phyloP scores from a whole-genome alignment of 805 yeast species.

The Hagleromyces aurorensis region DNA sequence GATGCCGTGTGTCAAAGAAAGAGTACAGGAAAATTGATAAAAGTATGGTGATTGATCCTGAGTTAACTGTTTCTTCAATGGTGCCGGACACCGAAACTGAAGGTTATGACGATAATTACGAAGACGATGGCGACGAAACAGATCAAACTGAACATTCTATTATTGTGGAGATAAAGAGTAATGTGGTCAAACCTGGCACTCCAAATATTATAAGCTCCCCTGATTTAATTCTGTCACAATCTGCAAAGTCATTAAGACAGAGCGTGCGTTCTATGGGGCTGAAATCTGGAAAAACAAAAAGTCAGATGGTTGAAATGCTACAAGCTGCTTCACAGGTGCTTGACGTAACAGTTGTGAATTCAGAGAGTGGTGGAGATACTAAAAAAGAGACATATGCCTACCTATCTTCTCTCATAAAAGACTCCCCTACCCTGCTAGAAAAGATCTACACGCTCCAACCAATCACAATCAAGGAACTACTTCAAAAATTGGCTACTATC shows the following conservation, averaged over 20 bases:
- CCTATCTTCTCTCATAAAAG: constrained; percentile 16
- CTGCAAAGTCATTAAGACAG: constrained; percentile 22
- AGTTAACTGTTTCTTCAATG: too few species aligned
- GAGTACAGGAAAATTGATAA: too few species aligned
- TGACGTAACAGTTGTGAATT: constrained; percentile 7
- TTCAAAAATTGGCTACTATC: constrained; percentile 11
- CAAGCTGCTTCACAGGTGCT: constrained; percentile 23
- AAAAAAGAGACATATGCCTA: constrained; percentile 15
- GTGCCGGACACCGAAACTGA: constrained; percentile 8
- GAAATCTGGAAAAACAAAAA: constrained; percentile 24
- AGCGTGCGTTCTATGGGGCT: constrained; percentile 21
- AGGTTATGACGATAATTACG: constrained; percentile 1
- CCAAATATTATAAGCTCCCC: too few species aligned
- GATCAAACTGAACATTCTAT: too few species aligned
- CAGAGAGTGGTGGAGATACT: too few species aligned
- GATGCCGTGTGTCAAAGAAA: constrained; percentile 1
- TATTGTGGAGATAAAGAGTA: too few species aligned
- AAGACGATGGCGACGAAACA: too few species aligned
- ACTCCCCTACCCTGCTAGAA: constrained; percentile 19
- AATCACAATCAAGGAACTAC: constrained; percentile 15
- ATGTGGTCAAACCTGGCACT: too few species aligned
- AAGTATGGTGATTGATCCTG: too few species aligned
- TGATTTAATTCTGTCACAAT: constrained; percentile 13
- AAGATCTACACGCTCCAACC: constrained; percentile 27
- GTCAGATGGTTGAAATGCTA: constrained; percentile 24